A percentile compares a stretch with the other conserved stretches of the same genome.
phyloP scores from a whole-genome alignment of 208 protist genomes.

The Wallacemonas sp. region DNA sequence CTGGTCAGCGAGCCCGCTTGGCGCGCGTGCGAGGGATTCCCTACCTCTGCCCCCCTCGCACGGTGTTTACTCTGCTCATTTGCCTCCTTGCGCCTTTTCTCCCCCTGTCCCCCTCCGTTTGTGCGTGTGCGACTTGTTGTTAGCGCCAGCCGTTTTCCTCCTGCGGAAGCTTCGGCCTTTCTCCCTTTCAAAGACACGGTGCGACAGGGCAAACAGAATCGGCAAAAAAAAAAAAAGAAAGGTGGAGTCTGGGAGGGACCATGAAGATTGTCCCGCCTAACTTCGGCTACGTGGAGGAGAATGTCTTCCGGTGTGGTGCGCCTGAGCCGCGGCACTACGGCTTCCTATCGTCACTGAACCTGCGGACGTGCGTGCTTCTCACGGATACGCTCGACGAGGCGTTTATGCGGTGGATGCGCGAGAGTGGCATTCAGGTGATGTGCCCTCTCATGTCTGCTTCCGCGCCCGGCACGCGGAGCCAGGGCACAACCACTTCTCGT shows the following conservation, averaged over 20 bases:
- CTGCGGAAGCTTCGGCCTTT: no score
- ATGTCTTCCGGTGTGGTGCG: conserved; percentile 95
- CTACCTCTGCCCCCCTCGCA: no score
- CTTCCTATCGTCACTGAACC: conserved; percentile 94
- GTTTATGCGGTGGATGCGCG: conserved; percentile 93
- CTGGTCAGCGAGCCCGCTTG: no score
- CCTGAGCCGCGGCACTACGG: conserved; percentile 96
- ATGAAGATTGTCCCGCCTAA: conserved; percentile 94
- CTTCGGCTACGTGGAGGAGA: conserved; percentile 97
- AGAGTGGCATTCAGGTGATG: conserved; percentile 88
- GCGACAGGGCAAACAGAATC: neutral
- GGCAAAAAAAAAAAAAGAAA: neutral
- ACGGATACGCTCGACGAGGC: conserved; percentile 89
- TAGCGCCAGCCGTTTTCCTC: no score
- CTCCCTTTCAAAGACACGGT: no score
- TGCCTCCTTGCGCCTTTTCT: no score
- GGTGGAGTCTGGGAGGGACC: neutral
- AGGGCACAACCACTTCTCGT: no score
- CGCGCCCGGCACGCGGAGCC: no score
- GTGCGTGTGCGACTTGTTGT: no score
- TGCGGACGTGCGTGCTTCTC: conserved; percentile 96
- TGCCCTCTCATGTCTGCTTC: conserved; percentile 43
- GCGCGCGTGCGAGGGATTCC: no score
- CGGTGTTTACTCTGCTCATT: no score
- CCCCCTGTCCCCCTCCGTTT: no score